Evolutionary conservation across 2,329 filamentous ascomycete species (phyloP).

Genomic region (Metarhizium guizhouense): DNA sequence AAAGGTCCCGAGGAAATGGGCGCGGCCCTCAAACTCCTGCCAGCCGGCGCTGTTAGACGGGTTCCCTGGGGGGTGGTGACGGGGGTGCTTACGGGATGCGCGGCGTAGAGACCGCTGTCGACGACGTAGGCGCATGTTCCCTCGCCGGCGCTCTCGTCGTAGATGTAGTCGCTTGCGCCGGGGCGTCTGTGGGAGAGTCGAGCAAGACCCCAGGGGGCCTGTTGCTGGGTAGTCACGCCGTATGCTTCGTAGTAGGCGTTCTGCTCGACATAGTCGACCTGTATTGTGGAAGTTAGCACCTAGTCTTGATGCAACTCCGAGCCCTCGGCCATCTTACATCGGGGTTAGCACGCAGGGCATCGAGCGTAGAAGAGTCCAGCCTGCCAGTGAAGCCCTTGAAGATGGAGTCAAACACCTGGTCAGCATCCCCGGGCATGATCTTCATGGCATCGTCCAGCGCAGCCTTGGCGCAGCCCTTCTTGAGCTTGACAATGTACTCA

Average conservation of each 20-base stretch:
- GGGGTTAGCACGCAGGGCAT: slow-evolving; percentile 12
- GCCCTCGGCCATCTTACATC: slow-evolving; percentile 9
- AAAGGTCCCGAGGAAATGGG: slow-evolving; percentile 23
- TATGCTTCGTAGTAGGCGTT: slow-evolving; percentile 15
- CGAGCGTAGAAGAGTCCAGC: slow-evolving; percentile 10
- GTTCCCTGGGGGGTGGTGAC: background rate
- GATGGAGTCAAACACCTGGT: slow-evolving; percentile 13
- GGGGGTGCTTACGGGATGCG: slow-evolving; percentile 22
- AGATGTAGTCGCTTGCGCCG: slow-evolving; percentile 19
- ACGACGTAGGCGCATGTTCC: slow-evolving; percentile 32
- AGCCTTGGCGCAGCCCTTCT: slow-evolving; percentile 7
- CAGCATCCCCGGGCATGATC: slow-evolving; percentile 11
- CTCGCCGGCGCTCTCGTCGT: slow-evolving; percentile 23
- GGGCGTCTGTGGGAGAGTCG: slow-evolving; percentile 22
- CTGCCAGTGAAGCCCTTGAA: slow-evolving; percentile 16
- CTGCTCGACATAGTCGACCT: slow-evolving; percentile 27
- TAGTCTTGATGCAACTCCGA: background rate
- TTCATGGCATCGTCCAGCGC: slow-evolving; percentile 9
- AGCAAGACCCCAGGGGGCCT: slow-evolving; percentile 27
- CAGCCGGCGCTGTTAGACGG: background rate
- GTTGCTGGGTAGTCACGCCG: slow-evolving; percentile 18
- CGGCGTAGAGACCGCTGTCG: slow-evolving; percentile 28
- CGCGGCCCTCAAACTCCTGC: slow-evolving; percentile 29
- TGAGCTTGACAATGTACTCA: slow-evolving; percentile 21
- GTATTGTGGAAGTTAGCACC: background rate